Evolutionary conservation across 345 rosid genomes (phyloP).

Genomic region (Erysimum cheiranthoides): DNA sequence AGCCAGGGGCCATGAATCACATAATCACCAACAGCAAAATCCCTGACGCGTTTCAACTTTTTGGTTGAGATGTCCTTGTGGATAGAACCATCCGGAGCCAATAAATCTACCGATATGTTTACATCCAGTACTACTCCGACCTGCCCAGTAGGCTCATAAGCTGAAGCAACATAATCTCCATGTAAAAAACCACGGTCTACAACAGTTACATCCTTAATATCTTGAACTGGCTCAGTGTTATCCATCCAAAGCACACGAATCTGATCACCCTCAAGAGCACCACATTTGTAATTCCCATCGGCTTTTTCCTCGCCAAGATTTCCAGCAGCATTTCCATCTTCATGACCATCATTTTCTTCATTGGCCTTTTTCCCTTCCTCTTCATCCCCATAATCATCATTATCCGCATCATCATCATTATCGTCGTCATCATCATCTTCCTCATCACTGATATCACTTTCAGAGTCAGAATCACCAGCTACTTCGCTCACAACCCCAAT

Average conservation of each 20-base stretch:
- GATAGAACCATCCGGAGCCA: conserved; percentile 70
- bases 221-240: conserved; percentile 72
- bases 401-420: conserved; percentile 47
- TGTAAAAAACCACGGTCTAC: conserved; percentile 91
- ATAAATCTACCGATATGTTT: conserved; percentile 71
- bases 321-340: conserved; percentile 45
- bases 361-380: conserved; percentile 36
- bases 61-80: conserved; percentile 67
- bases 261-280: conserved; percentile 71
- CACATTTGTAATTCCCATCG: conserved; percentile 52
- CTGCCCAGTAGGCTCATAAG: conserved; percentile 84
- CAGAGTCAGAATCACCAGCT: conserved; percentile 94
- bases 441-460: conserved; percentile 66
- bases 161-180: conserved; percentile 90
- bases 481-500: conserved; percentile 92
- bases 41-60: conserved; percentile 86
- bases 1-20: conserved; percentile 94
- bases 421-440: conserved; percentile 55
- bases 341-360: conserved; percentile 47
- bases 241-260: conserved; percentile 93
- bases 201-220: conserved; percentile 61
- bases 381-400: conserved; percentile 38
- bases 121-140: conserved; percentile 89
- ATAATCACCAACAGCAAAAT: conserved; percentile 83
- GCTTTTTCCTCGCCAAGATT: conserved; percentile 44